A percentile compares a stretch with the other conserved stretches of the same genome.
Evolutionary conservation across 345 rosid genomes (phyloP).

Genomic region (Citrus glauca): DNA sequence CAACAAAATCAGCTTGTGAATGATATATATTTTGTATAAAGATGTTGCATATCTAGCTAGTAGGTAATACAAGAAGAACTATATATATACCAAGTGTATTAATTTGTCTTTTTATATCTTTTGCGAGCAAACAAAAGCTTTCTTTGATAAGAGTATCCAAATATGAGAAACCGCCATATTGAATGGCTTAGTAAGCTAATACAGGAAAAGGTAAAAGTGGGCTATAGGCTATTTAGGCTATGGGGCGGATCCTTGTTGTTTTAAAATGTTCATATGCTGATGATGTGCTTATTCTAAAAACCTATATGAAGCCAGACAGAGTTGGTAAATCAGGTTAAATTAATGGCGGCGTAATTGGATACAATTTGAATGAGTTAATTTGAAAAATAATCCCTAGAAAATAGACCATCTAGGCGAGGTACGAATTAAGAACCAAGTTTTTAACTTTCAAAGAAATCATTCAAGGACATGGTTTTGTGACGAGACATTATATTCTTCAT

Average conservation of each 20-base stretch:
- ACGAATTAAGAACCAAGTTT: not conserved
- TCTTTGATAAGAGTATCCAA: too few species aligned
- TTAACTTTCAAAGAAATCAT: not conserved
- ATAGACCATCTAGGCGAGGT: not conserved
- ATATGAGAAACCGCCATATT: too few species aligned
- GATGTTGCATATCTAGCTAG: too few species aligned
- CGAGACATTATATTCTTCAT: not conserved
- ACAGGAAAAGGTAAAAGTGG: not conserved
- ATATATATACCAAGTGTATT: too few species aligned
- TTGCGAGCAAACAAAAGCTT: too few species aligned
- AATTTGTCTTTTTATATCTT: too few species aligned
- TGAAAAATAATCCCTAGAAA: not conserved
- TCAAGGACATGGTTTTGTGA: not conserved
- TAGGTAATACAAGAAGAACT: too few species aligned
- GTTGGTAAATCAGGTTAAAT: not conserved
- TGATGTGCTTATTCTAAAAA: not conserved
- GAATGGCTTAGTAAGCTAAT: too few species aligned
- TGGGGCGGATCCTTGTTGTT: not conserved
- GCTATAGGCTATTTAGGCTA: not conserved
- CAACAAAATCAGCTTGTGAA: too few species aligned
- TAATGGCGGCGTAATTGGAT: not conserved
- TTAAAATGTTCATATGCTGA: not conserved
- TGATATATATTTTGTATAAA: too few species aligned
- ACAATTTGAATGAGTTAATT: not conserved
- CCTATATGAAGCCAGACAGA: not conserved